Evolutionary conservation across 2,329 filamentous ascomycete genomes (phyloP), one percentile per base, ranked within the genome.

Genomic region (Neurospora sp.): DNA sequence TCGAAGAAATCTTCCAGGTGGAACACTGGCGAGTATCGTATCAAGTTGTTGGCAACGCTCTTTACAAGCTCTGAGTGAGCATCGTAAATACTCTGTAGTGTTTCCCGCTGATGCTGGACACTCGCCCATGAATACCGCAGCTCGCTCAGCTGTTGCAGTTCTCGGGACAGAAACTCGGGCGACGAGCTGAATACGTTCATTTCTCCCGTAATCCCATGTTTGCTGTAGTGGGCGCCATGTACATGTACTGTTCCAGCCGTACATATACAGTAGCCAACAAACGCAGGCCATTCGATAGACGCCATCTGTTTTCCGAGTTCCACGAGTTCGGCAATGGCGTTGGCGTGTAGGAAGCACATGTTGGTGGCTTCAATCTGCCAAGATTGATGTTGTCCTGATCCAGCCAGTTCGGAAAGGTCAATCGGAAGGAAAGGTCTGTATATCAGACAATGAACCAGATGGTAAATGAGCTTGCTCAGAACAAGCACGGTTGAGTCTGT

Each of bases 291-390:
- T 78, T 96, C 92, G 28, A 94, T 88, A 2, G 90, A 87, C 1
- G 88, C 86, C 1, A 90, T 89, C 73, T 91, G 90, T 73, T 90
- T 90, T 1, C 92, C 92, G 17, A 94, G 86, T 77, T 95, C 91
- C 4, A 93, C 90, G 2, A 97, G 82, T 76, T 96, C 93, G 1
- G 92, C 89, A 68, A 96, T 94, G 5, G 93, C 92, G 76, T 96
- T 97, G 6, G 93, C 93, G 74, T 97, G 93, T 19, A 94, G 82
- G 78, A 89, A 96, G 79, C 93, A 96, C 77, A 95, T 85, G 76
- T 96, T 95, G 0, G 93, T 96, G 0, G 93, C 92, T 78, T 96
- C 92, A 67, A 96, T 95, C 77, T 96, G 93, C 93, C 93, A 97
- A 38, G 92, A 94, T 77, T 96, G 93, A 74, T 96, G 92, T 76